Percentiles rank a stretch among this genome's conserved stretches.
These are phyloP conservation scores for Babesia ovata DNA, from an alignment of 169 alveolate genomes.

Conservation along the genomic window DNA sequence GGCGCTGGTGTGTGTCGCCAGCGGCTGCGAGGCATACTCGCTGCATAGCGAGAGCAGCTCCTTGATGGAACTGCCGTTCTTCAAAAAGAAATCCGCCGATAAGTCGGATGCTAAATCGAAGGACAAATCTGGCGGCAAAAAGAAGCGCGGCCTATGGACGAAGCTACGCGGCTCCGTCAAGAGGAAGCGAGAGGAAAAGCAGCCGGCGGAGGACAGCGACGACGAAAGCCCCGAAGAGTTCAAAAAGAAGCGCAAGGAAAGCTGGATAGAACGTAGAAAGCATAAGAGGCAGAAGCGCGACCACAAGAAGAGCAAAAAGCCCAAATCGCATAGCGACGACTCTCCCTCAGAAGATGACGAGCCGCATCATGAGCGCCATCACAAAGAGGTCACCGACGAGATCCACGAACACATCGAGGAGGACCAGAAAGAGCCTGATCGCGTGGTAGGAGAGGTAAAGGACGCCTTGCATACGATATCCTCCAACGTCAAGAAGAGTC, in stretches of 20 bases:
- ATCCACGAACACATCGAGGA: conserved; percentile 9
- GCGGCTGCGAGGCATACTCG: neutral
- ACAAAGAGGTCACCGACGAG: conserved; percentile 23
- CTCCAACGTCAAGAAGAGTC: conserved; percentile 1
- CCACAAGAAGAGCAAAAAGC: neutral
- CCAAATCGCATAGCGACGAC: neutral
- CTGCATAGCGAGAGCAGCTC: neutral
- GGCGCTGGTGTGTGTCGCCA: neutral
- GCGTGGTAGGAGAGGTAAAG: neutral
- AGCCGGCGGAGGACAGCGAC: neutral
- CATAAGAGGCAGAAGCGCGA: neutral
- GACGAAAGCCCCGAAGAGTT: neutral
- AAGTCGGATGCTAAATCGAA: neutral
- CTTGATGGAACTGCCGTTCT: conserved; percentile 15
- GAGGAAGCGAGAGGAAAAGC: neutral
- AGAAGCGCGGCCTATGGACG: neutral
- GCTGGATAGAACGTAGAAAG: neutral
- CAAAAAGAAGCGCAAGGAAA: neutral
- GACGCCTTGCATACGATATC: neutral
- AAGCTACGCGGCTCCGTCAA: neutral
- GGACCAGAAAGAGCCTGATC: conserved; percentile 27
- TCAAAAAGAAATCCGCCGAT: neutral
- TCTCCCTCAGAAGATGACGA: too few relatives aligned
- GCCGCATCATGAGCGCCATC: neutral
- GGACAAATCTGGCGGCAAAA: neutral